Evolutionary conservation across 73 alveolate species (phyloP).

Genomic region (Loxodes magnus): DNA sequence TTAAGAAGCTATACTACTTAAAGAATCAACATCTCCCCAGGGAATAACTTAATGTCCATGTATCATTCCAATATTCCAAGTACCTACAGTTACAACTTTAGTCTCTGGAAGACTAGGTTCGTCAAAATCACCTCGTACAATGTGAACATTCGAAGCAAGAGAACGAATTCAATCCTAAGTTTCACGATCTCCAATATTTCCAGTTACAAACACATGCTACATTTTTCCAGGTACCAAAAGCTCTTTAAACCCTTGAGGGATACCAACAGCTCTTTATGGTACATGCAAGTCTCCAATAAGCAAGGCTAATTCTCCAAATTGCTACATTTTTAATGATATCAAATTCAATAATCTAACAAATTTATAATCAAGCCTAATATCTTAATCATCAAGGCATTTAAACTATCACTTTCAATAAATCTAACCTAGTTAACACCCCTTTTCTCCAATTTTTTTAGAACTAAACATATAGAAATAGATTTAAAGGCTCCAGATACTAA

Average conservation of each 20-base stretch:
- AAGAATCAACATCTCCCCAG: conserved; percentile 85
- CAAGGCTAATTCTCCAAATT: conserved; percentile 36
- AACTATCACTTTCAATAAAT: no score
- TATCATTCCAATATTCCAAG: conserved; percentile 68
- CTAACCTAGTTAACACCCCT: no score
- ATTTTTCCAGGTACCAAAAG: conserved; percentile 64
- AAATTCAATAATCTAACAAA: no score
- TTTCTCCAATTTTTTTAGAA: no score
- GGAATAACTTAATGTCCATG: conserved; percentile 86
- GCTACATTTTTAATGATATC: background rate
- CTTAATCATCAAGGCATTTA: no score
- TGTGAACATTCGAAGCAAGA: conserved; percentile 54
- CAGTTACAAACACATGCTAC: conserved; percentile 70
- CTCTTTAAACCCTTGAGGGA: conserved; percentile 64
- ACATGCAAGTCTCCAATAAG: conserved; percentile 73
- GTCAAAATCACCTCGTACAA: conserved; percentile 76
- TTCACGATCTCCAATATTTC: conserved; percentile 77
- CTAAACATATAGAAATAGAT: no score
- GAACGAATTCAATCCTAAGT: conserved; percentile 61
- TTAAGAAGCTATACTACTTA: conserved; percentile 55
- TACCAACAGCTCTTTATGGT: conserved; percentile 64
- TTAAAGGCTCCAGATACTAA: no score
- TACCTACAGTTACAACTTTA: conserved; percentile 65
- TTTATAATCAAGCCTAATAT: no score
- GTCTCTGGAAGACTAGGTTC: conserved; percentile 64